These are phyloP conservation scores for Skeletonema grethae DNA, from an alignment of 108 stramenopile genomes.

Conservation along the genomic window DNA sequence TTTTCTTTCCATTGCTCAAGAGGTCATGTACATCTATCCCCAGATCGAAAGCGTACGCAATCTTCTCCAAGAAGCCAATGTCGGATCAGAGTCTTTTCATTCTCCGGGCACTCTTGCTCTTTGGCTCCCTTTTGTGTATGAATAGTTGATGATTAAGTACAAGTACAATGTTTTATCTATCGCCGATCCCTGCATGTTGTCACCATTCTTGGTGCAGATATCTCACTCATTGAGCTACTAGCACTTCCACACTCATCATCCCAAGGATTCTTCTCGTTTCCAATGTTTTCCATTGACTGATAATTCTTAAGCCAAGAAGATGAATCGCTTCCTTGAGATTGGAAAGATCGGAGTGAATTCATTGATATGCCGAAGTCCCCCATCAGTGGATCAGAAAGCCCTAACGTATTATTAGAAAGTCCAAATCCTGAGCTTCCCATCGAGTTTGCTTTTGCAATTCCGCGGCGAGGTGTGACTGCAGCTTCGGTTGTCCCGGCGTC, in stretches of 20 bases:
- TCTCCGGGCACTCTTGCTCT: no score
- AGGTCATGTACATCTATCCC: no score
- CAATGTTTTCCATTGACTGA: slow-evolving; percentile 35
- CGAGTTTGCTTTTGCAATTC: background rate
- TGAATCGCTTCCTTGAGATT: slow-evolving; percentile 25
- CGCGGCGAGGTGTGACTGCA: background rate
- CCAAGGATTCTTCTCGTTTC: slow-evolving; percentile 13
- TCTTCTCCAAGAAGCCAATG: no score
- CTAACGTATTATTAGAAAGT: background rate
- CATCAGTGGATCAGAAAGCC: slow-evolving; percentile 24
- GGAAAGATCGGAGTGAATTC: slow-evolving; percentile 31
- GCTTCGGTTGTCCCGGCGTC: background rate
- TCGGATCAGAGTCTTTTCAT: no score
- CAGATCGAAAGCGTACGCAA: no score
- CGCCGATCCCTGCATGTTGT: background rate
- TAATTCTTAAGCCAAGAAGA: slow-evolving; percentile 38
- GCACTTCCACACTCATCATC: slow-evolving; percentile 28
- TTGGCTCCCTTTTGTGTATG: no score
- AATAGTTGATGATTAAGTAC: background rate
- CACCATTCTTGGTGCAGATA: slow-evolving; percentile 4
- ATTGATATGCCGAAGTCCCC: slow-evolving; percentile 36
- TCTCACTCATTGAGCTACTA: background rate
- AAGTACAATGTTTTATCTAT: background rate
- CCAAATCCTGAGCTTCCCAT: background rate
- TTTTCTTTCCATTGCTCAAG: no score